These are phyloP conservation scores for Apiospora arundinis DNA, from an alignment of 2,329 filamentous ascomycete genomes.

Conservation along the genomic window DNA sequence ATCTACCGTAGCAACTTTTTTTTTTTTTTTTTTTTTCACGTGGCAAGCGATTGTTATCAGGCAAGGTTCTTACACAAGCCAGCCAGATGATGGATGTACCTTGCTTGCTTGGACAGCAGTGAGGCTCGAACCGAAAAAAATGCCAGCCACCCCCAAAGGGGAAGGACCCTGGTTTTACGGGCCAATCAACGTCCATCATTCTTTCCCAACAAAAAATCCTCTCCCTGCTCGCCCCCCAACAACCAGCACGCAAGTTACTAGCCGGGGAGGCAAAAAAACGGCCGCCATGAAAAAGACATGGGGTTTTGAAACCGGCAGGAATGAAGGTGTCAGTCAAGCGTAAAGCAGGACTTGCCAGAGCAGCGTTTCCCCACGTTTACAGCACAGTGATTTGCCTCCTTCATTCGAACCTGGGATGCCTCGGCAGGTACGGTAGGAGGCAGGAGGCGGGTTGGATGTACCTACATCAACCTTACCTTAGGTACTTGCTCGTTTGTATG, in stretches of 20 bases:
- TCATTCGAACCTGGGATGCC: background rate
- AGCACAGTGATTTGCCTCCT: background rate
- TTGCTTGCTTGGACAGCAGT: background rate
- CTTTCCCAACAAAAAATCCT: slow-evolving; percentile 18
- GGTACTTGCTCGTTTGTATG: background rate
- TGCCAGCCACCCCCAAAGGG: slow-evolving; percentile 1
- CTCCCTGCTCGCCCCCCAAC: slow-evolving; percentile 9
- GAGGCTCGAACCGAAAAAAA: background rate
- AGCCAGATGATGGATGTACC: background rate
- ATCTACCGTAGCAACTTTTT: too few species aligned
- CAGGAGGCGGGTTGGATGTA: background rate
- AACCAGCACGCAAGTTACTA: background rate
- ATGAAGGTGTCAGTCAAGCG: background rate
- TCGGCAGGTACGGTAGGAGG: background rate
- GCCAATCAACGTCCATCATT: background rate
- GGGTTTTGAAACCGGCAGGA: slow-evolving; percentile 6
- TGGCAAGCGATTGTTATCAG: background rate
- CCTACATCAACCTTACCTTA: too few species aligned
- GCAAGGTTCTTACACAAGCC: background rate
- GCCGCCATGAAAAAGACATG: background rate
- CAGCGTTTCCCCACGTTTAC: background rate
- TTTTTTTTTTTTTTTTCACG: too few species aligned
- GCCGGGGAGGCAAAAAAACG: slow-evolving; percentile 2
- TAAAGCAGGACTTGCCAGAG: background rate
- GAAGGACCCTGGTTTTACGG: slow-evolving; percentile 8